These are phyloP conservation scores for Pichia occidentalis DNA, from an alignment of 805 yeast species.

Conservation along the genomic window DNA sequence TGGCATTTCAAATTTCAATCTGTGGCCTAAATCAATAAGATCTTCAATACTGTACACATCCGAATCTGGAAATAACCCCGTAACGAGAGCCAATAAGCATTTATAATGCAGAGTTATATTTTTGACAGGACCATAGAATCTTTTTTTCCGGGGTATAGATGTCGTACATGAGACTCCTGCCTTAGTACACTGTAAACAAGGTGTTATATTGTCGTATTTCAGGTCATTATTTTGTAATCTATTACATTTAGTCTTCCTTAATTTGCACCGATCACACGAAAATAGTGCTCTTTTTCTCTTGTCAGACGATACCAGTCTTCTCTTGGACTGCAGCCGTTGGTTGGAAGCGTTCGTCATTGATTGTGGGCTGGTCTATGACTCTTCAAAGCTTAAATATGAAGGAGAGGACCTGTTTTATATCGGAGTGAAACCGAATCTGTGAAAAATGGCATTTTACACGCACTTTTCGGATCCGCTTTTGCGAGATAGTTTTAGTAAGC, in stretches of 20 bases:
- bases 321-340: slow-evolving; percentile 21
- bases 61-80: slow-evolving; percentile 38
- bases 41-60: slow-evolving; percentile 39
- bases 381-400: too few species aligned
- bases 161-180: slow-evolving; percentile 36
- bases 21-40: slow-evolving; percentile 32
- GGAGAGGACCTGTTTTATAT: too few species aligned
- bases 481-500: too few species aligned
- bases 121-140: slow-evolving; percentile 37
- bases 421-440: too few species aligned
- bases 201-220: slow-evolving; percentile 33
- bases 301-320: slow-evolving; percentile 34
- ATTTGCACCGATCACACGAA: slow-evolving; percentile 41
- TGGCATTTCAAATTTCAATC: slow-evolving; percentile 33
- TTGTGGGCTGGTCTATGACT: background rate
- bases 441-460: too few species aligned
- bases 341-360: slow-evolving; percentile 4
- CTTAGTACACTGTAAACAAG: slow-evolving; percentile 35
- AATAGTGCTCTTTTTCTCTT: slow-evolving; percentile 36
- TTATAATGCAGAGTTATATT: slow-evolving; percentile 39
- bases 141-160: slow-evolving; percentile 35
- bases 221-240: slow-evolving; percentile 29
- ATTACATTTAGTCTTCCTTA: slow-evolving; percentile 37
- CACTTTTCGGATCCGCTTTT: too few species aligned
- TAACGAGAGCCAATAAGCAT: slow-evolving; percentile 33